Conservation (phyloP, 2,329 filamentous ascomycete genomes). For the Trichoderma afroharzianum region DNA sequence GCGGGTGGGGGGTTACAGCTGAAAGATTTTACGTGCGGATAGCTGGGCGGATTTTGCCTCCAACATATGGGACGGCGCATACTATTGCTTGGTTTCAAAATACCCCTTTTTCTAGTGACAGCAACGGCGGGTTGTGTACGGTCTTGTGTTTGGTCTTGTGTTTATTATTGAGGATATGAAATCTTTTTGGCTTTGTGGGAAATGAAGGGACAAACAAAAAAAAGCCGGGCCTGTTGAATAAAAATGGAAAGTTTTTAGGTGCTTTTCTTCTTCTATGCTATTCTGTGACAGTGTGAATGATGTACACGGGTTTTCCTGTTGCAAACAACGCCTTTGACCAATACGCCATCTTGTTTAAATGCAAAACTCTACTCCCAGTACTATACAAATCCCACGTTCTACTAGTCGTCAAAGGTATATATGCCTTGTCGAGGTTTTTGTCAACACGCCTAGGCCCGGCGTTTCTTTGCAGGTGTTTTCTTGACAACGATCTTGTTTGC, state of each 20-base stretch:
- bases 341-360: not conserved
- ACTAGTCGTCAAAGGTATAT: not conserved
- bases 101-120: conserved; percentile 4
- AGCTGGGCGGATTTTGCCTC: conserved; percentile 1
- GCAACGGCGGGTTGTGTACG: not conserved
- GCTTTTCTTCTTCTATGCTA: not conserved
- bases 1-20: not conserved
- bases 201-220: not conserved
- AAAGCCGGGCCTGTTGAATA: not conserved
- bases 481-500: not conserved
- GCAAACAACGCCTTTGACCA: not conserved
- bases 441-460: not conserved
- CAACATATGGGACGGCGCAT: conserved; percentile 15
- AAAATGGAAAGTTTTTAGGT: not conserved
- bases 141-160: not conserved
- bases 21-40: not conserved
- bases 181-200: not conserved
- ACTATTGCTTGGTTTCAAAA: conserved; percentile 8
- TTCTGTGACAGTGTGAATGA: not conserved
- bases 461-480: not conserved
- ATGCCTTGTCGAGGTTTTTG: not conserved
- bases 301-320: not conserved
- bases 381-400: too few species aligned
- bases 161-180: not conserved
- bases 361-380: not conserved